Evolutionary conservation across 108 stramenopile genomes (phyloP).

Genomic region (Skeletonema grethae): DNA sequence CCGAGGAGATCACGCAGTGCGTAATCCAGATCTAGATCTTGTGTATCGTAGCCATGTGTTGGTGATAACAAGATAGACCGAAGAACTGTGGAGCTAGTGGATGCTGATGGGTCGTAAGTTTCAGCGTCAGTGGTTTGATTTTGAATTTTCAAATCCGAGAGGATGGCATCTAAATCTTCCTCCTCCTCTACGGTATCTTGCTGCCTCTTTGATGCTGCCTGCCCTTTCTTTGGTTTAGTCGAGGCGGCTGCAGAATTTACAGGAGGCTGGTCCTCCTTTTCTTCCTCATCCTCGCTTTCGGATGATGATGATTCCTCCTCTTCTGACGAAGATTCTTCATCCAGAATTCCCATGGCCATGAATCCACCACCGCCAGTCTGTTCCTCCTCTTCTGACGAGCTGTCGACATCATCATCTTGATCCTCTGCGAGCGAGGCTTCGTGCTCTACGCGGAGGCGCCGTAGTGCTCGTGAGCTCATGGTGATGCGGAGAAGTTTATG

Average conservation of each 20-base stretch:
- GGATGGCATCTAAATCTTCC: constrained; percentile 53
- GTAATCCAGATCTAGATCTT: constrained; percentile 64
- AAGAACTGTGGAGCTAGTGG: constrained; percentile 3
- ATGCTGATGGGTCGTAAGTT: neutral
- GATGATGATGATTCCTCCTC: neutral
- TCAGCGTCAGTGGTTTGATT: neutral
- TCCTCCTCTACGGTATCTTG: constrained; percentile 1
- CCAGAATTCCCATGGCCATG: constrained; percentile 22
- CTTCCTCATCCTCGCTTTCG: constrained; percentile 22
- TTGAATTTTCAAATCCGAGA: constrained; percentile 24
- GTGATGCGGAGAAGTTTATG: neutral
- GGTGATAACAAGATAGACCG: constrained; percentile 24
- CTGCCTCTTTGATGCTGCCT: neutral
- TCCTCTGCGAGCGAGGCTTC: constrained; percentile 17
- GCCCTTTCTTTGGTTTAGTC: constrained; percentile 7
- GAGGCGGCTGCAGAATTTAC: constrained; percentile 7
- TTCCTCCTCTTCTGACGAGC: constrained; percentile 7
- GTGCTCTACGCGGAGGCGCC: constrained; percentile 64
- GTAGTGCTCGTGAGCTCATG: constrained; percentile 78
- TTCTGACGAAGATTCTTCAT: constrained; percentile 23
- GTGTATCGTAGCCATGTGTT: constrained; percentile 39
- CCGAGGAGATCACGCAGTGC: constrained; percentile 59
- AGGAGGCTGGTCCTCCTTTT: constrained; percentile 1
- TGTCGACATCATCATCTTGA: constrained; percentile 26
- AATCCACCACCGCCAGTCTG: constrained; percentile 31